A percentile compares a stretch with the other conserved stretches of the same genome.
Conservation (phyloP, 2,329 filamentous ascomycete genomes). For the Aschersonia sp. region DNA sequence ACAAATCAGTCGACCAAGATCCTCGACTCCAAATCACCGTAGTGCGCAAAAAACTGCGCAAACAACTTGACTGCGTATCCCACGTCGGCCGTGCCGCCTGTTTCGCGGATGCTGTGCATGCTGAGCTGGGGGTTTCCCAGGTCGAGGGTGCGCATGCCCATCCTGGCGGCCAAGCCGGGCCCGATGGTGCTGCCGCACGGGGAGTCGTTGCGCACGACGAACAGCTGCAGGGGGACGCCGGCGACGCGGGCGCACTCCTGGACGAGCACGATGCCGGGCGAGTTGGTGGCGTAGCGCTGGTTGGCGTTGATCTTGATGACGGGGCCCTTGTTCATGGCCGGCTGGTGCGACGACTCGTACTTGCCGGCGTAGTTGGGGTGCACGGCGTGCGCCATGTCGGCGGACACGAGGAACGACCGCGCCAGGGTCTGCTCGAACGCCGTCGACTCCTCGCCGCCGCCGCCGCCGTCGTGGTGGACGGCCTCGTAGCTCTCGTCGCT, state of each 20-base stretch:
- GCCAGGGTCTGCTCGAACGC: slow-evolving; percentile 88
- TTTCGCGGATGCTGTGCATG: slow-evolving; percentile 96
- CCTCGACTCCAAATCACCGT: slow-evolving; percentile 65
- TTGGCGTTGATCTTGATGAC: slow-evolving; percentile 99
- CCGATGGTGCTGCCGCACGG: slow-evolving; percentile 93
- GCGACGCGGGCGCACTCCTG: slow-evolving; percentile 67
- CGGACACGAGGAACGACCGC: slow-evolving; percentile 84
- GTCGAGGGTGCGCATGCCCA: slow-evolving; percentile 82
- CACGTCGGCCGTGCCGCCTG: slow-evolving; percentile 75
- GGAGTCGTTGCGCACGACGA: slow-evolving; percentile 92
- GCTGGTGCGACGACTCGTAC: slow-evolving; percentile 81
- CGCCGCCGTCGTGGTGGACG: slow-evolving; percentile 37
- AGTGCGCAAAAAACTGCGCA: slow-evolving; percentile 73
- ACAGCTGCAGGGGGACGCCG: slow-evolving; percentile 80
- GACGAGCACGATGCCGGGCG: slow-evolving; percentile 81
- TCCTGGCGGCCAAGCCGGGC: slow-evolving; percentile 79
- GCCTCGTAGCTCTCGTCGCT: slow-evolving; percentile 48
- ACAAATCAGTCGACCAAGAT: slow-evolving; percentile 60
- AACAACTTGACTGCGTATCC: slow-evolving; percentile 77
- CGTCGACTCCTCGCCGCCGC: slow-evolving; percentile 36
- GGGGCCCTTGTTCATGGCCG: slow-evolving; percentile 89
- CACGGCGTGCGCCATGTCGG: slow-evolving; percentile 94
- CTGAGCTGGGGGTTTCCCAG: slow-evolving; percentile 86
- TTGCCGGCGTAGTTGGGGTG: slow-evolving; percentile 91
- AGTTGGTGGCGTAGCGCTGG: slow-evolving; percentile 91